A percentile compares a stretch with the other conserved stretches of the same genome.
Evolutionary conservation across 2,329 filamentous ascomycete genomes (phyloP).

Genomic region (Colletotrichum sp.): DNA sequence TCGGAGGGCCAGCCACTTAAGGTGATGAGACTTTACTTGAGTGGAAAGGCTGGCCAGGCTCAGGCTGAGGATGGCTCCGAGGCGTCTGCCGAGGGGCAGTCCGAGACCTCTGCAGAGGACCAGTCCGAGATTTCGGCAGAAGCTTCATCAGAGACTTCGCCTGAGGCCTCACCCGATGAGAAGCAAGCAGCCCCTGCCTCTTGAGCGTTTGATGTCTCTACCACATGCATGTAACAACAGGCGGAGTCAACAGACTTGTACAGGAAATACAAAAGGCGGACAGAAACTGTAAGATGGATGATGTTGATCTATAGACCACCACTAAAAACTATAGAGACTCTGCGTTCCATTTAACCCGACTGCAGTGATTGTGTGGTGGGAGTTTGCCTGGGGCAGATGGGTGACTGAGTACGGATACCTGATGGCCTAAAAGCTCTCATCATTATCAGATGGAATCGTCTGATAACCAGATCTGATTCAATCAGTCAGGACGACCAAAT

Average conservation of each 20-base stretch:
- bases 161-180: not conserved
- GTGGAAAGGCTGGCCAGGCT: slow-evolving; percentile 27
- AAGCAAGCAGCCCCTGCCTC: not conserved
- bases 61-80: not conserved
- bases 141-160: not conserved
- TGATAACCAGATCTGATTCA: not conserved
- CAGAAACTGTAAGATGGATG: not conserved
- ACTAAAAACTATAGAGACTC: not conserved
- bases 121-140: not conserved
- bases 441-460: not conserved
- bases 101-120: not conserved
- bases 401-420: not conserved
- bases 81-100: not conserved
- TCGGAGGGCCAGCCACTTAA: slow-evolving; percentile 50
- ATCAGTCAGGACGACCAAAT: not conserved
- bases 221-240: not conserved
- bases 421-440: not conserved
- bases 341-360: not conserved
- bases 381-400: not conserved
- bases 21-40: slow-evolving; percentile 48
- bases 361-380: not conserved
- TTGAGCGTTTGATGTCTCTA: not conserved
- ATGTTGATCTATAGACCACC: not conserved
- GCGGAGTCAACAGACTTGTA: not conserved
- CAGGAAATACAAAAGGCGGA: not conserved